Conservation (phyloP, 177 flowering plant genomes). For the Vitis hybrid region DNA sequence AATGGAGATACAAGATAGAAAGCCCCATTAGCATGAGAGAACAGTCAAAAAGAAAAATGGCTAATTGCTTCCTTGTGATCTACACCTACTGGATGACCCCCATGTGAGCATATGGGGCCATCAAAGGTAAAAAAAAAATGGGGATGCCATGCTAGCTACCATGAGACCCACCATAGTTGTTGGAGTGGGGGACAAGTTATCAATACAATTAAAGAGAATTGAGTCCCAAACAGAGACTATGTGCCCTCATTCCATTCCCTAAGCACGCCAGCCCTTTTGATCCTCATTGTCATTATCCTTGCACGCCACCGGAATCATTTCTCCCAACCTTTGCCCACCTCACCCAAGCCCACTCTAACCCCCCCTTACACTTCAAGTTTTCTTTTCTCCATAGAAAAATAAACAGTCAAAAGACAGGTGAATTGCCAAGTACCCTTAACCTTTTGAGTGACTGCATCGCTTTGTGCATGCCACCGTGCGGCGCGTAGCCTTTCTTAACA, state of each 20-base stretch:
- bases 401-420: too few relatives aligned
- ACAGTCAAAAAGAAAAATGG: background rate
- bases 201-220: slow-evolving; percentile 14
- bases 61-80: background rate
- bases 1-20: too few relatives aligned
- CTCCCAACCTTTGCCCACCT: slow-evolving; percentile 16
- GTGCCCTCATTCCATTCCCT: slow-evolving; percentile 9
- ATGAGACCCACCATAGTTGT: slow-evolving; percentile 28
- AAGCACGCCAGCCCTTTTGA: slow-evolving; percentile 31
- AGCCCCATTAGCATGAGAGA: background rate
- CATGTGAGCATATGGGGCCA: background rate
- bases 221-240: slow-evolving; percentile 1
- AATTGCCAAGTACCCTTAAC: too few relatives aligned
- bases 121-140: background rate
- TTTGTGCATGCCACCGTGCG: too few relatives aligned
- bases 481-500: too few relatives aligned
- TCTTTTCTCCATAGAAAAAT: too few relatives aligned
- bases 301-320: slow-evolving; percentile 31
- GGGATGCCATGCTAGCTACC: slow-evolving; percentile 14
- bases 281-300: slow-evolving; percentile 24
- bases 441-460: too few relatives aligned
- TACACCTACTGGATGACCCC: background rate
- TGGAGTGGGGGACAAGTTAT: slow-evolving; percentile 37
- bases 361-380: background rate
- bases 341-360: background rate